Conservation (phyloP, 257 asterid species). For the Plantago elongata region DNA sequence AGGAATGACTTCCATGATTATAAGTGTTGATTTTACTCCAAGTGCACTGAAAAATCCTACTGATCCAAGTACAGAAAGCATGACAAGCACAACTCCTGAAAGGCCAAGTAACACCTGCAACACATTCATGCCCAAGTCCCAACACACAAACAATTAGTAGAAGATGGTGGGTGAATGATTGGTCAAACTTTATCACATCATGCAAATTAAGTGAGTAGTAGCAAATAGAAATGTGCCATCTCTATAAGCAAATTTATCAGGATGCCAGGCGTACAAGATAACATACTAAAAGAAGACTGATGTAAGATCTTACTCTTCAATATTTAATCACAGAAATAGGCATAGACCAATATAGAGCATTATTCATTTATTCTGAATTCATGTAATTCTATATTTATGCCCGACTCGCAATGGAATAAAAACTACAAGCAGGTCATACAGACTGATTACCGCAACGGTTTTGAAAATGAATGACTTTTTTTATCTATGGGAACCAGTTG, state of each 20-base stretch:
- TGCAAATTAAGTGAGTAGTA: neutral
- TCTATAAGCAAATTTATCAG: neutral
- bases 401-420: too few species aligned
- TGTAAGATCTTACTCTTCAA: too few species aligned
- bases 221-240: neutral
- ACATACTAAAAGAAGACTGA: too few species aligned
- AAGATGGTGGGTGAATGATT: neutral
- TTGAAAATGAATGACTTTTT: too few species aligned
- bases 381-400: too few species aligned
- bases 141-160: neutral
- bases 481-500: too few species aligned
- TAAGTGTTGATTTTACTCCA: slow-evolving; percentile 93
- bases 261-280: too few species aligned
- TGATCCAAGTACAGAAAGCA: slow-evolving; percentile 97
- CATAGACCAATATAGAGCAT: too few species aligned
- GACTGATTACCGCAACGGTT: too few species aligned
- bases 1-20: slow-evolving; percentile 99
- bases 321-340: too few species aligned
- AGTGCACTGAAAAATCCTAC: slow-evolving; percentile 96
- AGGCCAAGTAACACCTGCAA: slow-evolving; percentile 89
- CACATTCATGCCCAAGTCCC: slow-evolving; percentile 15
- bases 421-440: too few species aligned
- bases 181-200: neutral
- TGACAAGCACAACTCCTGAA: slow-evolving; percentile 89
- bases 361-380: too few species aligned